Conservation (phyloP, 2,329 filamentous ascomycete genomes). For the Trichophyton schoenleinii region DNA sequence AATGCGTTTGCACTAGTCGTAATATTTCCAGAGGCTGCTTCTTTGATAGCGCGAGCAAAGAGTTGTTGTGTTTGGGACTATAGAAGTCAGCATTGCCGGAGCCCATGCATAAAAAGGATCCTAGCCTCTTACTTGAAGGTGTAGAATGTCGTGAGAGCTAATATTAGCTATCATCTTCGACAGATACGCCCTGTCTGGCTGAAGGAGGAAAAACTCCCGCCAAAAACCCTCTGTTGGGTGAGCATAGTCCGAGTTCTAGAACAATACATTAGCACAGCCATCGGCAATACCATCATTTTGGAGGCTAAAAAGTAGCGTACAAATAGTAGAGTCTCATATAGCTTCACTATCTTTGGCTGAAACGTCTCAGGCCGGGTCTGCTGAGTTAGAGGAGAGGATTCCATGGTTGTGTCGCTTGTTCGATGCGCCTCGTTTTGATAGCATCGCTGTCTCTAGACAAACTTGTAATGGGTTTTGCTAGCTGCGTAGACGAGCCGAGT, state of each 20-base stretch:
- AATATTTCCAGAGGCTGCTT: slow-evolving; percentile 49
- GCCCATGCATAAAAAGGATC: not conserved
- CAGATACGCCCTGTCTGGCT: slow-evolving; percentile 60
- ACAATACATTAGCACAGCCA: slow-evolving; percentile 7
- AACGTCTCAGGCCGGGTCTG: slow-evolving; percentile 82
- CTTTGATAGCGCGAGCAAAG: slow-evolving; percentile 58
- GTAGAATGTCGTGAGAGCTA: slow-evolving; percentile 60
- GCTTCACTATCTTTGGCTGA: slow-evolving; percentile 81
- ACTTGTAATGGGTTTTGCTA: not conserved
- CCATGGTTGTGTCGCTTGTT: slow-evolving; percentile 52
- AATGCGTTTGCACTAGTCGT: slow-evolving; percentile 66
- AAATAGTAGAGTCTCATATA: slow-evolving; percentile 73
- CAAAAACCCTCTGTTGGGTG: slow-evolving; percentile 85
- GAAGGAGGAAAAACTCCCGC: slow-evolving; percentile 86
- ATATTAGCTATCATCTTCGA: slow-evolving; percentile 57
- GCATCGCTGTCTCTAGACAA: not conserved
- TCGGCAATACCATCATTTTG: slow-evolving; percentile 15
- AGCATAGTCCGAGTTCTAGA: slow-evolving; percentile 9
- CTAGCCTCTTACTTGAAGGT: slow-evolving; percentile 47
- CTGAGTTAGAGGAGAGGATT: slow-evolving; percentile 84
- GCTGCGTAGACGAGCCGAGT: not conserved
- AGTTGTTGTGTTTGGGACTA: slow-evolving; percentile 61
- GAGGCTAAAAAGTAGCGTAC: slow-evolving; percentile 24
- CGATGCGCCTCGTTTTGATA: not conserved
- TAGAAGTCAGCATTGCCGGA: not conserved